A percentile compares a stretch with the other conserved stretches of the same genome.
phyloP scores from a whole-genome alignment of 1,139 yeast genomes.

The Pichia sp. region DNA sequence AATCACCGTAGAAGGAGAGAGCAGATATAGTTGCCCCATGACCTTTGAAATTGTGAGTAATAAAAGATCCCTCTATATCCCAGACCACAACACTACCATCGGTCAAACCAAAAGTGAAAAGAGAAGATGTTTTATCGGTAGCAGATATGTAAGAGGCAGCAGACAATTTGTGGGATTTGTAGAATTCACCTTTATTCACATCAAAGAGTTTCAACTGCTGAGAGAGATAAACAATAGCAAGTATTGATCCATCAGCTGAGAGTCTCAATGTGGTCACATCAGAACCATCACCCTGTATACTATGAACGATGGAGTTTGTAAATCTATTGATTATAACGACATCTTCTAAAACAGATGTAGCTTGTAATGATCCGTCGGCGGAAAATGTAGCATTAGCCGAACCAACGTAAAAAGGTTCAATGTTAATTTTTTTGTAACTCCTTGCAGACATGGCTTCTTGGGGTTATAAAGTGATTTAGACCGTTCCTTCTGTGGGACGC shows the following conservation, averaged over 20 bases:
- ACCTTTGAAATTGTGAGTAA: slow-evolving; percentile 87
- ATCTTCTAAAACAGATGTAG: slow-evolving; percentile 76
- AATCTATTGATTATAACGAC: slow-evolving; percentile 59
- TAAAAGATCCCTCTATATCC: slow-evolving; percentile 83
- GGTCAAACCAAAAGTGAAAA: slow-evolving; percentile 91
- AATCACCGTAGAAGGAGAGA: slow-evolving; percentile 63
- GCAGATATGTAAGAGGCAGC: slow-evolving; percentile 80
- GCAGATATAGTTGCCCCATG: slow-evolving; percentile 93
- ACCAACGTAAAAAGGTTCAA: slow-evolving; percentile 80
- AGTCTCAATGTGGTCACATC: slow-evolving; percentile 70
- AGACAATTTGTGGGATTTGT: slow-evolving; percentile 50
- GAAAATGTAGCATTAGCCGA: slow-evolving; percentile 70
- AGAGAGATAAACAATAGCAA: slow-evolving; percentile 77
- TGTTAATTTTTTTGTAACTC: slow-evolving; percentile 34
- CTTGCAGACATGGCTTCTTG: slow-evolving; percentile 21
- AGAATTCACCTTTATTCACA: slow-evolving; percentile 38
- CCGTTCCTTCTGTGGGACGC: too few species aligned
- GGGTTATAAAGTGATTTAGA: too few species aligned
- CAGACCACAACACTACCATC: slow-evolving; percentile 91
- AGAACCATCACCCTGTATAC: slow-evolving; percentile 71
- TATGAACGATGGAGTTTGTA: slow-evolving; percentile 52
- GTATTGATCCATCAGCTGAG: slow-evolving; percentile 64
- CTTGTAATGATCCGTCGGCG: slow-evolving; percentile 58
- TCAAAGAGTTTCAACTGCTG: slow-evolving; percentile 69
- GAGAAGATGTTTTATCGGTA: slow-evolving; percentile 72